phyloP scores from a whole-genome alignment of 2,329 filamentous ascomycete species.

The Microcyclospora pomicola region DNA sequence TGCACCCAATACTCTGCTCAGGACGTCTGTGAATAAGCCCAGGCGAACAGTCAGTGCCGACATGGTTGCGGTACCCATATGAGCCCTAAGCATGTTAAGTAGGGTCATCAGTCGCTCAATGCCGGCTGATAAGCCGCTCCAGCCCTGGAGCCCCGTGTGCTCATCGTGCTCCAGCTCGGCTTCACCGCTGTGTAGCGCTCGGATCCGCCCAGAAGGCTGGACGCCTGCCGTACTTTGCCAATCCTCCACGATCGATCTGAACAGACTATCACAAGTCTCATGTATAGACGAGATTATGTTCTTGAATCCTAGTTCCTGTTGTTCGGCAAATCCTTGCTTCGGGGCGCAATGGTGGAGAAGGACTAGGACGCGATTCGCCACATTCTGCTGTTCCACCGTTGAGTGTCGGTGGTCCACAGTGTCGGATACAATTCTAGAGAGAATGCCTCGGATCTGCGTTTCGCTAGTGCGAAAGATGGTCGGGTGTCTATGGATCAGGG shows the following conservation, averaged over 20 bases:
- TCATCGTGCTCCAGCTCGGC: constrained; percentile 10
- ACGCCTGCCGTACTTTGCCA: constrained; percentile 54
- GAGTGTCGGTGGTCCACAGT: constrained; percentile 27
- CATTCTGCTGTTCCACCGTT: constrained; percentile 19
- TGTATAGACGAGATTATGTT: constrained; percentile 53
- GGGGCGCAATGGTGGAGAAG: constrained; percentile 67
- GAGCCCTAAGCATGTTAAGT: constrained; percentile 49
- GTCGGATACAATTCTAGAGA: constrained; percentile 12
- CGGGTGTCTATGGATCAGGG: constrained; percentile 65
- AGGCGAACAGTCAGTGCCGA: constrained; percentile 53
- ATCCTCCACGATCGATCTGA: constrained; percentile 66
- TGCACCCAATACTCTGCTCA: constrained; percentile 53
- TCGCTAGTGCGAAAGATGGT: constrained; percentile 69
- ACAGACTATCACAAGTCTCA: constrained; percentile 57
- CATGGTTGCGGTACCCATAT: constrained; percentile 51
- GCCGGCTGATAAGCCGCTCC: constrained; percentile 64
- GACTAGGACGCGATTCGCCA: constrained; percentile 52
- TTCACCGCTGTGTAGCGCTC: constrained; percentile 9
- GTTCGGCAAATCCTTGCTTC: constrained; percentile 61
- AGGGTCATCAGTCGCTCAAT: constrained; percentile 54
- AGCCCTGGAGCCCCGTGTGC: constrained; percentile 44
- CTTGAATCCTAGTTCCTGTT: constrained; percentile 60
- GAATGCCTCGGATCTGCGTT: constrained; percentile 40
- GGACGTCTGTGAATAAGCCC: constrained; percentile 52
- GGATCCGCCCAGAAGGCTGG: constrained; percentile 11